These are phyloP conservation scores for Brassica nigra DNA, from an alignment of 345 rosid species.

Conservation along the genomic window DNA sequence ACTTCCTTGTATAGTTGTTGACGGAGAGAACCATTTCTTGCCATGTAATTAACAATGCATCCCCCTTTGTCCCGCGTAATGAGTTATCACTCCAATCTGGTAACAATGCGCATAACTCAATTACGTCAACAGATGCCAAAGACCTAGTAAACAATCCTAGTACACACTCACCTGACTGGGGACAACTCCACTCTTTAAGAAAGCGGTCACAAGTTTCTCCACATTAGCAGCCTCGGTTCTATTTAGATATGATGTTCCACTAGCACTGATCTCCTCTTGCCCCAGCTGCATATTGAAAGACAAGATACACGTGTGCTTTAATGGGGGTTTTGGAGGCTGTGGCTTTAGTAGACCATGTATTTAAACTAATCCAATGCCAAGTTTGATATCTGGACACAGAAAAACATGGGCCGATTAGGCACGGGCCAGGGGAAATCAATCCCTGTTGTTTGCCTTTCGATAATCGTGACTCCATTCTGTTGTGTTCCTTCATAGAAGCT, in stretches of 20 bases:
- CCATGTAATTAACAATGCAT: conserved; percentile 96
- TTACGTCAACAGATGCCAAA: conserved; percentile 5
- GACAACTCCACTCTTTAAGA: conserved; percentile 95
- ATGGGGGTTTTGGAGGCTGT: not conserved
- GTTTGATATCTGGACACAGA: conserved; percentile 85
- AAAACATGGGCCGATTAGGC: conserved; percentile 98
- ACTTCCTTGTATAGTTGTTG: conserved; percentile 99
- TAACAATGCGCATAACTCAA: not conserved
- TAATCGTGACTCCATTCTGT: conserved; percentile 98
- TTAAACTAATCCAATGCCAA: not conserved
- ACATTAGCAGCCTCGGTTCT: conserved; percentile 99
- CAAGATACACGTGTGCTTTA: not conserved
- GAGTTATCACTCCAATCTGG: conserved; percentile 98
- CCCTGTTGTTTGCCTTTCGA: conserved; percentile 92
- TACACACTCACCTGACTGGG: conserved; percentile 73
- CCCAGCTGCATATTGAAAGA: conserved; percentile 69
- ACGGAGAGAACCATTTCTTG: conserved; percentile 97
- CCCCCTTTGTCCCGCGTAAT: conserved; percentile 98
- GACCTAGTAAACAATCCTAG: conserved; percentile 1
- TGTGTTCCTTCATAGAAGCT: conserved; percentile 98
- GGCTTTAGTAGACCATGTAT: not conserved
- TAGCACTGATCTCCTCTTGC: conserved; percentile 99
- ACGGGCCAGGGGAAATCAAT: conserved; percentile 99
- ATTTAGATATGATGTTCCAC: conserved; percentile 96
- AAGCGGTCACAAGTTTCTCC: conserved; percentile 97